Base-by-base conservation (phyloP, 2,329 filamentous ascomycete genomes). In the Sporothrix schenckii region DNA sequence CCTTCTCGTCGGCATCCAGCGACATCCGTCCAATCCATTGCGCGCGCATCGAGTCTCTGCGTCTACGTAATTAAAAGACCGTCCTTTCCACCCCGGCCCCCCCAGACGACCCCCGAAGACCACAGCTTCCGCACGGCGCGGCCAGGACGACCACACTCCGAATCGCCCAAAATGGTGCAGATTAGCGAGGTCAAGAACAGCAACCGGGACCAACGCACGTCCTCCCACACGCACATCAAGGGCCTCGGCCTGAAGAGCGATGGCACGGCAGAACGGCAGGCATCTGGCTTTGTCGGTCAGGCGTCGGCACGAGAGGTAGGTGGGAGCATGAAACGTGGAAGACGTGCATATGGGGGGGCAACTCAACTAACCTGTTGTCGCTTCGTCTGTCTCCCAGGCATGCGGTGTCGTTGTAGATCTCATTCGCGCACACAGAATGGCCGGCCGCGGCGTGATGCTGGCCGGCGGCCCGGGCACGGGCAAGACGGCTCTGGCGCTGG, bases 201-300 rank as follows among this genome's bases (percentile, higher is more conserved):
- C 83, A 89, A 90, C 84, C 93, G 95, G 84, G 94, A 97, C 81
- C 95, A 96, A 83, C 90, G 95, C 79, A 99, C 95, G 63, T 94
- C 95, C 72, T 92, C 94, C 76, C 95, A 99, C 82, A 97, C 94
- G 68, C 95, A 99, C 82, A 99, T 99, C 86, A 97, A 93, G 80
- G 95, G 95, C 67, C 86, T 99, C 53, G 95, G 95, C 21, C 83
- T 99, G 75, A 92, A 92, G 78, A 80, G 88, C 66, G 92, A 97
- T 89, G 95, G 95, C 73, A 90, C 87, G 68, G 93, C 95, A 73
- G 94, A 97, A 79, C 87, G 87, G 74, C 87, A 92, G 73, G 87
- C 89, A 47, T 88, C 89, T 75, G 95, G 95, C 49, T 99, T 98
- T 77, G 90, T 98, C 65, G 95, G 95, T 68, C 95, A 99, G 81